phyloP scores from a whole-genome alignment of 2,329 filamentous ascomycete genomes.

The Curvularia hawaiiensis region DNA sequence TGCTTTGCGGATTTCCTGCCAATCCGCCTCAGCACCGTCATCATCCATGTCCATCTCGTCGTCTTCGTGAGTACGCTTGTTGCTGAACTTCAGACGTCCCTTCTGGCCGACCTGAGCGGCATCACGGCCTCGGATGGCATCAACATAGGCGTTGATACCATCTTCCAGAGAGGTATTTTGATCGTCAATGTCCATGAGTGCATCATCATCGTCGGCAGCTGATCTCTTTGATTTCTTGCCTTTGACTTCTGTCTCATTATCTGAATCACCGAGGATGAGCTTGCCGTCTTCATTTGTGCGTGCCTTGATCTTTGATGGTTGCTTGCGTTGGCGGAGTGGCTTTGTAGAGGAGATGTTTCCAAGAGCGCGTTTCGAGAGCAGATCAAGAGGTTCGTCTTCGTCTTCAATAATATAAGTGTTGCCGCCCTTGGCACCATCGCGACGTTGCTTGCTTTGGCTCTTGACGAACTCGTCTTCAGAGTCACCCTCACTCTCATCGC shows the following conservation, averaged over 20 bases:
- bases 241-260: constrained; percentile 36
- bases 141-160: constrained; percentile 65
- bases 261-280: constrained; percentile 70
- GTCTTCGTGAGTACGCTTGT: constrained; percentile 52
- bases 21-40: constrained; percentile 43
- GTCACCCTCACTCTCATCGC: constrained; percentile 59
- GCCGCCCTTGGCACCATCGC: constrained; percentile 51
- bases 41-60: constrained; percentile 56
- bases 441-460: constrained; percentile 34
- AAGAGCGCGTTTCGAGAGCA: constrained; percentile 85
- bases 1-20: constrained; percentile 44
- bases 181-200: constrained; percentile 66
- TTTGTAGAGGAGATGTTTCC: constrained; percentile 93
- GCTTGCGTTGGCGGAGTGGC: constrained; percentile 68
- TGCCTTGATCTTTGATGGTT: constrained; percentile 51
- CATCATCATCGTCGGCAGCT: constrained; percentile 48
- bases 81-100: constrained; percentile 65
- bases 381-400: constrained; percentile 91
- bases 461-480: constrained; percentile 46
- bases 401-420: constrained; percentile 91
- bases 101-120: constrained; percentile 63
- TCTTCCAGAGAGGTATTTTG: constrained; percentile 52
- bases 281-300: constrained; percentile 75
- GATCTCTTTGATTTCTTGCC: constrained; percentile 42
- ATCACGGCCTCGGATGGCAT: constrained; percentile 64